Base-by-base conservation (phyloP, 805 yeast genomes). In the Cyberlindnera americana region DNA sequence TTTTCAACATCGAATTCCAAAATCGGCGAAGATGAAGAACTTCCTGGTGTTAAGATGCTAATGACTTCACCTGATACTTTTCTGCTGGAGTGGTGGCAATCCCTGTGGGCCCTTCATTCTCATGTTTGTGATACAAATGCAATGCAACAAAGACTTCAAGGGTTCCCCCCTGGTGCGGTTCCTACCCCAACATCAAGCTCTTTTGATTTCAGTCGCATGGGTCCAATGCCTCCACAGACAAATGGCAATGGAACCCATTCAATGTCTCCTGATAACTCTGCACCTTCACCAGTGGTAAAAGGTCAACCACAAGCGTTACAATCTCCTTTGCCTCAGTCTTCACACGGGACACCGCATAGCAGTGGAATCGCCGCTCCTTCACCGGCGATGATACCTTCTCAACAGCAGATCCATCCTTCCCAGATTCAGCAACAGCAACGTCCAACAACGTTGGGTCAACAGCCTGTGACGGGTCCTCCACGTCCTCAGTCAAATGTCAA, bases 81-180 rank as follows among this genome's bases (percentile, higher is more conserved):
- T 44, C 53, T 77, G 12, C 54, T 71, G 34, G 80, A 77, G 46
- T 77, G 82, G 82, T 77, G 80, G 78, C 66, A 69, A 36, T 57
- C 70, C 9, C 49, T 77, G 12, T 70, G 77, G 73, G 62, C 72
- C 13, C 41, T 72, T n/a, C 76, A 73, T 46, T 62, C 70, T 9
- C 69, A 65, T 37, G 66, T 75, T 5, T 65, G 67, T 38, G 54
- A 54, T 5, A 54, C 62, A 1, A 61, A 64, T 9, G 34, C 50
- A 53, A 52, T 39, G 46, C 55, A 27, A 14, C 37, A 13, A 33
- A 25, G 36, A 22, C 21, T 12, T 29, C 40, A 25, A 29, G 35
- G 5, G 21, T 28, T 15, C 19, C n/a, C n/a, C 19, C 33, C 7
- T 6, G 33, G 24, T 6, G 12, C 19, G 24, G 24, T n/a, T 13